These are phyloP conservation scores for Trichoderma hamatum DNA, from an alignment of 2,329 filamentous ascomycete species.

Conservation along the genomic window DNA sequence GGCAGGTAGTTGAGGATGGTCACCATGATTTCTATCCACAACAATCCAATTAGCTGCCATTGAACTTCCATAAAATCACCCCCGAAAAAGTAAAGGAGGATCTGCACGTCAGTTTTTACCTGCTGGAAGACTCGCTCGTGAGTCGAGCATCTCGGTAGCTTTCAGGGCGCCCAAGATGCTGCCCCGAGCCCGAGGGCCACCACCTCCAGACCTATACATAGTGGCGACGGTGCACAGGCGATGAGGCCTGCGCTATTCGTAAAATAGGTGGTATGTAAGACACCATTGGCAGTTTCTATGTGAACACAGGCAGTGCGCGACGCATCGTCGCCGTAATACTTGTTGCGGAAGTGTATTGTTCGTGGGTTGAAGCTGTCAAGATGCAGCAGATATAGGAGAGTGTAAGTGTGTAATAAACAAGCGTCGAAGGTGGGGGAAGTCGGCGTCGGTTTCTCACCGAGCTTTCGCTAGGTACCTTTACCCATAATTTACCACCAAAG, in stretches of 20 bases:
- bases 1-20: conserved; percentile 88
- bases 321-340: conserved; percentile 23
- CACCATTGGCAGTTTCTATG: conserved; percentile 22
- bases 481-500: neutral
- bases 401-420: conserved; percentile 10
- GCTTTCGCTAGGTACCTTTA: conserved; percentile 11
- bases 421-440: conserved; percentile 12
- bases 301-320: neutral
- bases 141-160: conserved; percentile 77
- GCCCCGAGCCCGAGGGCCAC: conserved; percentile 41
- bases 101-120: conserved; percentile 52
- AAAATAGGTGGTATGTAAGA: neutral
- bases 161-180: conserved; percentile 76
- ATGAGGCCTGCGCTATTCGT: conserved; percentile 24
- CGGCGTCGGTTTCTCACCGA: conserved; percentile 12
- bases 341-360: neutral
- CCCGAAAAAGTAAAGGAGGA: neutral
- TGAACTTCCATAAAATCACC: neutral
- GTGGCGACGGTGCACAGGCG: conserved; percentile 26
- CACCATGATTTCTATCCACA: conserved; percentile 73
- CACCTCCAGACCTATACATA: conserved; percentile 50
- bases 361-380: neutral
- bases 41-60: conserved; percentile 12
- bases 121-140: conserved; percentile 78
- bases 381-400: neutral